Percentiles rank a stretch among this genome's conserved stretches.
Evolutionary conservation across 1,284 basidiomycete species (phyloP).

Genomic region (Hortiboletus rubellus): DNA sequence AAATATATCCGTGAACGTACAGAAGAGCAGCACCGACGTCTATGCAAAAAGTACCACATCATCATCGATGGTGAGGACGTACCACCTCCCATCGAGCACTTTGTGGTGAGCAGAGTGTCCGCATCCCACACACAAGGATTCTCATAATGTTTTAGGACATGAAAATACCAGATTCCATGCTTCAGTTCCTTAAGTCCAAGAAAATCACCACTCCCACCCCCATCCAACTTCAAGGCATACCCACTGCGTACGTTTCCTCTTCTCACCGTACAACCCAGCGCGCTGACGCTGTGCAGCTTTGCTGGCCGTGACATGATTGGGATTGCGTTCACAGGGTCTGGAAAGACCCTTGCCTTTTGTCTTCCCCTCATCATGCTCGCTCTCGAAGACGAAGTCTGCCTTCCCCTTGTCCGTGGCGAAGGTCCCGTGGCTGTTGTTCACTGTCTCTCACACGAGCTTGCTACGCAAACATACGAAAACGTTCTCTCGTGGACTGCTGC

Average conservation of each 20-base stretch:
- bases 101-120: conserved; percentile 57
- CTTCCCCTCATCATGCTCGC: conserved; percentile 95
- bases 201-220: conserved; percentile 90
- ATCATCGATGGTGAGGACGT: conserved; percentile 90
- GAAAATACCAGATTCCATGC: conserved; percentile 89
- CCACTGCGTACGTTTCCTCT: conserved; percentile 71
- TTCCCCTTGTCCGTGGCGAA: conserved; percentile 91
- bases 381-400: conserved; percentile 87
- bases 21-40: conserved; percentile 66
- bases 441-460: conserved; percentile 93
- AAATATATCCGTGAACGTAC: conserved; percentile 75
- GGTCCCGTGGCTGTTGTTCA: conserved; percentile 95
- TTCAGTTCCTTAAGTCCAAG: conserved; percentile 82
- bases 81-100: conserved; percentile 93
- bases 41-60: conserved; percentile 92
- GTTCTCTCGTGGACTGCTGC: conserved; percentile 83
- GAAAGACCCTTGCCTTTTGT: conserved; percentile 90
- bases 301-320: conserved; percentile 92
- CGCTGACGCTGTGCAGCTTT: conserved; percentile 53
- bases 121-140: conserved; percentile 5
- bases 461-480: conserved; percentile 96
- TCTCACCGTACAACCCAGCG: background rate
- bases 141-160: conserved; percentile 69
- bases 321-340: conserved; percentile 93
- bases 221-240: conserved; percentile 97